A percentile compares a stretch with the other conserved stretches of the same genome.
phyloP scores from a whole-genome alignment of 257 asterid genomes.

The Cinchona pubescens region DNA sequence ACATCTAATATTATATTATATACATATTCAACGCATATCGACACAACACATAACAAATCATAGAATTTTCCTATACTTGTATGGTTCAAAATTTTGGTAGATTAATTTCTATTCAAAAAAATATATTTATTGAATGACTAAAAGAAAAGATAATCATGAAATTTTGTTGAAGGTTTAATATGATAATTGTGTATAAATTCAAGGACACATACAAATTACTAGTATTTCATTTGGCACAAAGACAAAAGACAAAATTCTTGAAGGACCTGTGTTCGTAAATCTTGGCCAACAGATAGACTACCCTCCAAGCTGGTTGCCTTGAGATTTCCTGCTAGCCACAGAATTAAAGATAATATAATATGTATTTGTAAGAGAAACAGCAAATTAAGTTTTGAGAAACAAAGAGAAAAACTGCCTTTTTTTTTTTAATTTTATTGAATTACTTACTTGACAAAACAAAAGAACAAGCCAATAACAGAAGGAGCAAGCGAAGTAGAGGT shows the following conservation, averaged over 20 bases:
- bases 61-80: no score
- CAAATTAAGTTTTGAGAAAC: background rate
- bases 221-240: background rate
- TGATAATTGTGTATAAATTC: background rate
- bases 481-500: constrained; percentile 5
- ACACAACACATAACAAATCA: no score
- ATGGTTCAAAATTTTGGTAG: background rate
- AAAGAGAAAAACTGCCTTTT: background rate
- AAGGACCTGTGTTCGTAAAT: background rate
- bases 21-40: no score
- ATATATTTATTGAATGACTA: background rate
- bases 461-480: constrained; percentile 6
- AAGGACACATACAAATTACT: background rate
- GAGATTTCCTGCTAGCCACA: constrained; percentile 11
- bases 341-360: background rate
- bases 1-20: no score
- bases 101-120: background rate
- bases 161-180: background rate
- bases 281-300: constrained; percentile 6
- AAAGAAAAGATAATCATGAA: background rate
- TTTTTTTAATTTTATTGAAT: background rate
- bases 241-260: background rate
- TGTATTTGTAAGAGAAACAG: background rate
- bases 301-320: constrained; percentile 10
- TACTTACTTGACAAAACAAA: constrained; percentile 15